phyloP scores from a whole-genome alignment of 2,329 filamentous ascomycete species.

The Aspergillus aculeatus region DNA sequence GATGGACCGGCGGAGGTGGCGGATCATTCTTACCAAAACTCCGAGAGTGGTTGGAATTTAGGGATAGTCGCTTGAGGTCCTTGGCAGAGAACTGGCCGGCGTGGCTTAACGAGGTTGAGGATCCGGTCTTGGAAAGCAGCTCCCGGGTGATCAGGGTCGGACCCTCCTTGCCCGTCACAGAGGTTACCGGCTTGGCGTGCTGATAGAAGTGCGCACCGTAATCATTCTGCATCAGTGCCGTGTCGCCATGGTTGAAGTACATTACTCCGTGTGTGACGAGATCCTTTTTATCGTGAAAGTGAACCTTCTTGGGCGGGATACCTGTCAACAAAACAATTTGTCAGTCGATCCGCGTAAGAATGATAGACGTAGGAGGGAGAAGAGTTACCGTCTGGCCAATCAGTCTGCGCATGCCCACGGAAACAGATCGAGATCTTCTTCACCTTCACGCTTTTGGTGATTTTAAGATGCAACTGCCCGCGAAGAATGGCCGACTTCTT shows the following conservation, averaged over 20 bases:
- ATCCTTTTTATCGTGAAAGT: conserved; percentile 79
- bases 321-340: conserved; percentile 45
- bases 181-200: conserved; percentile 43
- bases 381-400: conserved; percentile 80
- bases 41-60: conserved; percentile 76
- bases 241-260: conserved; percentile 74
- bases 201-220: conserved; percentile 65
- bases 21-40: conserved; percentile 81
- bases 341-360: conserved; percentile 2
- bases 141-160: conserved; percentile 35
- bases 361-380: neutral
- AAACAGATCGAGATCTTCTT: conserved; percentile 88
- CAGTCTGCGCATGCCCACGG: conserved; percentile 78
- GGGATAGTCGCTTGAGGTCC: conserved; percentile 67
- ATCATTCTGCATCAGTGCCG: conserved; percentile 53
- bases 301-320: conserved; percentile 81
- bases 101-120: conserved; percentile 43
- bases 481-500: conserved; percentile 78
- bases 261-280: conserved; percentile 83
- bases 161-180: conserved; percentile 31
- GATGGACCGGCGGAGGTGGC: conserved; percentile 56
- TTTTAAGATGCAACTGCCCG: conserved; percentile 75
- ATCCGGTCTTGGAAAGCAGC: conserved; percentile 41
- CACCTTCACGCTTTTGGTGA: conserved; percentile 88
- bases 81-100: conserved; percentile 41